A percentile compares a stretch with the other conserved stretches of the same genome.
These are phyloP conservation scores for Fusarium sp. DNA, from an alignment of 2,329 filamentous ascomycete species.

Conservation along the genomic window DNA sequence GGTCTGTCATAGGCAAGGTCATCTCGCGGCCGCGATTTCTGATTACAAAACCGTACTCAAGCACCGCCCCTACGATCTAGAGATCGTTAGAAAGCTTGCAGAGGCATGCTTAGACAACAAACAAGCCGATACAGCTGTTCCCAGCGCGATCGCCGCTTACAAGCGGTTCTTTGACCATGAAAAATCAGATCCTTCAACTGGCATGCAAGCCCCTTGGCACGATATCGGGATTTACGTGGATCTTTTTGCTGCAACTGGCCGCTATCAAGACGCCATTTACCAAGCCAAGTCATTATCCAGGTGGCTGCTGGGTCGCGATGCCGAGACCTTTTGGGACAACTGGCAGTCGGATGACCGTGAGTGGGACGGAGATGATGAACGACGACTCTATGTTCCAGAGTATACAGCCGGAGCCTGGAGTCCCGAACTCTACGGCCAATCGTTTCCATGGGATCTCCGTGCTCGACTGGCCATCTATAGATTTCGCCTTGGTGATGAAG, in stretches of 20 bases:
- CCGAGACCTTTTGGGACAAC: constrained; percentile 83
- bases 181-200: constrained; percentile 46
- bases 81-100: constrained; percentile 66
- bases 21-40: constrained; percentile 63
- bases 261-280: constrained; percentile 73
- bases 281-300: constrained; percentile 79
- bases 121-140: constrained; percentile 54
- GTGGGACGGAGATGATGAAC: constrained; percentile 81
- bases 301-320: constrained; percentile 82
- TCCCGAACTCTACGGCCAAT: constrained; percentile 73
- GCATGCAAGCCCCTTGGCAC: constrained; percentile 73
- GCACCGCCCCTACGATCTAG: constrained; percentile 64
- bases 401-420: constrained; percentile 69
- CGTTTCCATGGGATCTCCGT: constrained; percentile 84
- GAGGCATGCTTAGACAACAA: constrained; percentile 67
- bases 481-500: constrained; percentile 73
- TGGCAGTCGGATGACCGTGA: constrained; percentile 83
- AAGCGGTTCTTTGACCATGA: constrained; percentile 59
- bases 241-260: constrained; percentile 74
- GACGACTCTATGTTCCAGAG: constrained; percentile 71
- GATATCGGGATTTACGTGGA: constrained; percentile 89
- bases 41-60: constrained; percentile 69
- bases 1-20: constrained; percentile 67
- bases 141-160: constrained; percentile 62
- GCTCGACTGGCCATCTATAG: constrained; percentile 87